Evolutionary conservation across 2,329 filamentous ascomycete genomes (phyloP).

Genomic region (Curvularia spicifera): DNA sequence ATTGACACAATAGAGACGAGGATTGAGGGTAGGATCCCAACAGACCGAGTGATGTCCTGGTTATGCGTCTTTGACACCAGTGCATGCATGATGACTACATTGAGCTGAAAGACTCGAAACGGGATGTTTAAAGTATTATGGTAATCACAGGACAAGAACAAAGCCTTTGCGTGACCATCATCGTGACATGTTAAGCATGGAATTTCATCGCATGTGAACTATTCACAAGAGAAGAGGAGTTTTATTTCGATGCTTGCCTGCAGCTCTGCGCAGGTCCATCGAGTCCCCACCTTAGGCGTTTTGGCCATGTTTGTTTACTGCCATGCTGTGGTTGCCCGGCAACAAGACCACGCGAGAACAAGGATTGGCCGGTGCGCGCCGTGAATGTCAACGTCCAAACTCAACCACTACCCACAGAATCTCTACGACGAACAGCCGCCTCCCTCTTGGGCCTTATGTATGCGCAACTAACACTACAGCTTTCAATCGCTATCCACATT

Average conservation of each 20-base stretch:
- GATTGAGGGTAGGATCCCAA: too few species aligned
- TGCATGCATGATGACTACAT: not conserved
- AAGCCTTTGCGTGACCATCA: not conserved
- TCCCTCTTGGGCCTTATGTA: slow-evolving; percentile 45
- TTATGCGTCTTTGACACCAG: not conserved
- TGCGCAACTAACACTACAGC: slow-evolving; percentile 48
- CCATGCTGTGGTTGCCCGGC: slow-evolving; percentile 28
- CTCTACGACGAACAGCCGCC: slow-evolving; percentile 45
- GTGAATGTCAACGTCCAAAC: slow-evolving; percentile 29
- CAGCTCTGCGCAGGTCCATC: not conserved
- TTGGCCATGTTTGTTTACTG: slow-evolving; percentile 21
- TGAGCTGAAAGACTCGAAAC: not conserved
- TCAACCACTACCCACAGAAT: slow-evolving; percentile 37
- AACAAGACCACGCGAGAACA: slow-evolving; percentile 36
- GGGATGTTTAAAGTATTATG: not conserved
- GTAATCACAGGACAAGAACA: not conserved
- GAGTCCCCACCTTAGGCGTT: not conserved
- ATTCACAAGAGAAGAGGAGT: not conserved
- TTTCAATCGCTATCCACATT: slow-evolving; percentile 49
- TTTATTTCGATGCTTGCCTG: not conserved
- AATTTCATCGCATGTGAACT: not conserved
- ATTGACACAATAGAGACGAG: too few species aligned
- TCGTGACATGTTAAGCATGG: not conserved
- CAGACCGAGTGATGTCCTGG: too few species aligned
- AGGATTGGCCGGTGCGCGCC: slow-evolving; percentile 31